Evolutionary conservation across 1,284 basidiomycete species (phyloP).

Genomic region (Ceratobasidium sp.): DNA sequence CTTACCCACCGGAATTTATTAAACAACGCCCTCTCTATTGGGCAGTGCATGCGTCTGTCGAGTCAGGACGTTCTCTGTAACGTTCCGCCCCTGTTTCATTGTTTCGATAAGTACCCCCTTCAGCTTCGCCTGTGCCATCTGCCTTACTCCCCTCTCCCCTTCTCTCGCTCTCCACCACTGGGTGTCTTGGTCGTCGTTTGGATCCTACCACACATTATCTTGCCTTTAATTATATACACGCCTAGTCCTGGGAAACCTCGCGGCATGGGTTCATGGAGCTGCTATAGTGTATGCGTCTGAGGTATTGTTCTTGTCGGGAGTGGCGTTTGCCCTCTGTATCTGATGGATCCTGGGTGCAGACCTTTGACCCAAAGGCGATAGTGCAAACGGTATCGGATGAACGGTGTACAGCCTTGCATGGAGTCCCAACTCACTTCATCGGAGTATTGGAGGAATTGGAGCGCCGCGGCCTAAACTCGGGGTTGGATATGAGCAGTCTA

Average conservation of each 20-base stretch:
- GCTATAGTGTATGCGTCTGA: constrained; percentile 81
- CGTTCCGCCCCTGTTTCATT: constrained; percentile 84
- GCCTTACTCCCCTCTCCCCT: constrained; percentile 16
- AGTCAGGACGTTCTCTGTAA: constrained; percentile 78
- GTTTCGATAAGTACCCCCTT: constrained; percentile 79
- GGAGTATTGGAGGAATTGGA: constrained; percentile 77
- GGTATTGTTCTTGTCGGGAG: constrained; percentile 26
- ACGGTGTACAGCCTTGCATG: constrained; percentile 81
- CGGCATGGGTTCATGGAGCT: constrained; percentile 80
- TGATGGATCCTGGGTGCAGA: constrained; percentile 42
- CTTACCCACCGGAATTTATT: constrained; percentile 81
- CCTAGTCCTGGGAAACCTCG: constrained; percentile 83
- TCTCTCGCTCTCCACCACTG: constrained; percentile 23
- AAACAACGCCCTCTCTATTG: constrained; percentile 81
- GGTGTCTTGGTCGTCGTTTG: constrained; percentile 10
- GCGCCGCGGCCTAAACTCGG: constrained; percentile 54
- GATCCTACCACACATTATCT: constrained; percentile 44
- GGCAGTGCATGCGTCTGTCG: constrained; percentile 75
- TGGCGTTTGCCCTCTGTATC: not conserved
- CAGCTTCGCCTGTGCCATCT: not conserved
- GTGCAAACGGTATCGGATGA: constrained; percentile 76
- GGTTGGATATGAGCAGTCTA: constrained; percentile 64
- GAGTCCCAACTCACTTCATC: constrained; percentile 87
- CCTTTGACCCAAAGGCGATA: constrained; percentile 72
- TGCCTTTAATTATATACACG: constrained; percentile 59